phyloP scores from a whole-genome alignment of 768 basidiomycete species.

The Phlebiopsis gigantea region DNA sequence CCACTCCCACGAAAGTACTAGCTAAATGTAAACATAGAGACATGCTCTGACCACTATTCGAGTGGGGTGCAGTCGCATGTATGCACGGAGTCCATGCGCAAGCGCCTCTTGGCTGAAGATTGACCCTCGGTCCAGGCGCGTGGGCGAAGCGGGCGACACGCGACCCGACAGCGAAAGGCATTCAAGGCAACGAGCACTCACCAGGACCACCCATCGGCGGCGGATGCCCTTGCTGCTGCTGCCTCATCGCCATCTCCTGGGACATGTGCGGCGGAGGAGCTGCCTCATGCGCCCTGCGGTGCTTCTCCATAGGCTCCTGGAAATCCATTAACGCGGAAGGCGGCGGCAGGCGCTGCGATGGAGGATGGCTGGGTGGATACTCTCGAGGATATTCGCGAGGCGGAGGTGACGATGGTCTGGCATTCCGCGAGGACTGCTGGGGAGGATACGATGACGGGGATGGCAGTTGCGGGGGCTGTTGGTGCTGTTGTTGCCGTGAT shows the following conservation, averaged over 20 bases:
- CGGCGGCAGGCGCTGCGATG: conserved; percentile 18
- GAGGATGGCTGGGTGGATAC: conserved; percentile 10
- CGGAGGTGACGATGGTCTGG: conserved; percentile 14
- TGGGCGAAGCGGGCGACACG: conserved; percentile 6
- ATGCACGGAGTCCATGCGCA: too few species aligned
- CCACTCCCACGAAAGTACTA: too few species aligned
- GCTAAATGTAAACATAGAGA: too few species aligned
- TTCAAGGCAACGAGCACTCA: conserved; percentile 1
- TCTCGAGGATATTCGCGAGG: conserved; percentile 9
- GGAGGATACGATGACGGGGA: conserved; percentile 17
- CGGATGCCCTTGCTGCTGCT: conserved; percentile 5
- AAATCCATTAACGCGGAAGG: conserved; percentile 16
- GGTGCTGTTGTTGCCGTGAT: conserved; percentile 25
- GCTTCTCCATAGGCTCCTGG: conserved; percentile 16
- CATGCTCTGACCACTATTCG: too few species aligned
- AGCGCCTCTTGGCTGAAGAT: conserved; percentile 1
- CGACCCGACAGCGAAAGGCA: conserved; percentile 3
- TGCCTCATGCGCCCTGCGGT: conserved; percentile 14
- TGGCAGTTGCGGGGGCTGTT: conserved; percentile 18
- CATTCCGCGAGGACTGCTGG: conserved; percentile 15
- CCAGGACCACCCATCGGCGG: conserved; percentile 8
- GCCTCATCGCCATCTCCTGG: conserved; percentile 17
- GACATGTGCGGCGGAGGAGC: conserved; percentile 12
- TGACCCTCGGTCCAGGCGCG: background rate
- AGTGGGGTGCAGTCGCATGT: too few species aligned